Base-by-base conservation (phyloP, 495 filamentous ascomycete genomes). In the Cercophora newfieldiana region DNA sequence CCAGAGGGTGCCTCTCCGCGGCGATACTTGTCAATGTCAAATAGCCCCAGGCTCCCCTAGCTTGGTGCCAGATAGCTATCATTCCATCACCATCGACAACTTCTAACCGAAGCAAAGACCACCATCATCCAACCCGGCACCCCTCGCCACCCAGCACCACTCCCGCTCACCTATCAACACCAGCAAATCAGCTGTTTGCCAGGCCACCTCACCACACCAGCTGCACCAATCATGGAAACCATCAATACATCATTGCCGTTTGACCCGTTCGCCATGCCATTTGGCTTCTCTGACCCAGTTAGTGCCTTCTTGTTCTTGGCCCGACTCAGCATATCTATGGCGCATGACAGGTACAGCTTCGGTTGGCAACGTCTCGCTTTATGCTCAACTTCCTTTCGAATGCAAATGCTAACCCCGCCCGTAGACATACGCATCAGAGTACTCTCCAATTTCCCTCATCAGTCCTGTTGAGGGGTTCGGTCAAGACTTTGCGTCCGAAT, bases 401-500 rank as follows among this genome's bases (percentile, higher is more conserved):
- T 14, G 12, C 37, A 8, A 8, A 44, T 44, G 37, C 64, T 70
- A 66, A 68, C 64, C 48, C 25, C 12, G n/a, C 47, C 18, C 1
- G 24, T 30, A 72, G 67, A 24, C 70, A 72, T 66, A 58, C 63
- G 28, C 65, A 21, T 14, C 61, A 30, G 70, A 73, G 51, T 71
- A 73, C 66, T 73, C 72, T 10, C 74, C 74, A 10, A 47, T 56
- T 4, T 71, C 67, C 28, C 21, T 75, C 49, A 69, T 72, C 49
- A 64, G 66, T 28, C 49, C 25, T 22, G 25, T 61, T 1, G 69
- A 73, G 18, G 72, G 74, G 64, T 75, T 72, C 48, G 64, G 31
- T 60, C 61, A 71, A 25, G 73, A 77, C 69, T 72, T 75, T 67
- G 63, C 63, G 10, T 71, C 71, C 14, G 73, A 75, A 51, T 75